Conservation (phyloP, 108 stramenopile species). For the Nitzschia inconspicua region DNA sequence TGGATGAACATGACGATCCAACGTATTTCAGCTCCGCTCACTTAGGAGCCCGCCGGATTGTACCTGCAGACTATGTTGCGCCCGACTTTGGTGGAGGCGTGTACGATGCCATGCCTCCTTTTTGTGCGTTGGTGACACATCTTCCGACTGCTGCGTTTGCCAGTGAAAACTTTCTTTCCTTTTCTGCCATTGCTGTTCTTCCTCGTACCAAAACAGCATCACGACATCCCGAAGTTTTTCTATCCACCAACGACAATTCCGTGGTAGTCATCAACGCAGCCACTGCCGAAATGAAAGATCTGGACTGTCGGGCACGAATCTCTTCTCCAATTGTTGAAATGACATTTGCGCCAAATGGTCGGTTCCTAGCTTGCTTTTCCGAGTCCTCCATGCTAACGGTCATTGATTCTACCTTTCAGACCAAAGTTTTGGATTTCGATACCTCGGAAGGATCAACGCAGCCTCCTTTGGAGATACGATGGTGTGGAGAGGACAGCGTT, state of each 20-base stretch:
- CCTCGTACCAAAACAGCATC: constrained; percentile 62
- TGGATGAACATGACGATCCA: constrained; percentile 77
- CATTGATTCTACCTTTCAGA: constrained; percentile 87
- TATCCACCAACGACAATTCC: constrained; percentile 77
- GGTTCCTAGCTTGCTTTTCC: constrained; percentile 92
- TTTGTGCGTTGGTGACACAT: constrained; percentile 68
- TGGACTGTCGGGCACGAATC: constrained; percentile 76
- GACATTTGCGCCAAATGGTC: constrained; percentile 92
- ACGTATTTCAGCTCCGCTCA: constrained; percentile 54
- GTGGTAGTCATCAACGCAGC: constrained; percentile 65
- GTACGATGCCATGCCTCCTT: constrained; percentile 38
- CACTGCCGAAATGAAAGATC: constrained; percentile 64
- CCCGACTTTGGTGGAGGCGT: constrained; percentile 20
- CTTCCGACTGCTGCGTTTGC: constrained; percentile 65
- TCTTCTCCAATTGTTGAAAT: constrained; percentile 79
- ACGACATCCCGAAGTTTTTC: constrained; percentile 71
- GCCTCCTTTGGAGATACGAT: constrained; percentile 75
- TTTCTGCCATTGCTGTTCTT: constrained; percentile 62
- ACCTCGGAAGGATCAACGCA: constrained; percentile 70
- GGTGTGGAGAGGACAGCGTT: constrained; percentile 96
- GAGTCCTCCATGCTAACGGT: constrained; percentile 86
- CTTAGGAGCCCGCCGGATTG: constrained; percentile 38
- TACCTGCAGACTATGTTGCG: constrained; percentile 6
- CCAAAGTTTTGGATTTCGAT: constrained; percentile 91
- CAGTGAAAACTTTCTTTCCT: constrained; percentile 42